Base-by-base conservation (phyloP, 2,329 filamentous ascomycete genomes). In the Mollisia scopiformis region DNA sequence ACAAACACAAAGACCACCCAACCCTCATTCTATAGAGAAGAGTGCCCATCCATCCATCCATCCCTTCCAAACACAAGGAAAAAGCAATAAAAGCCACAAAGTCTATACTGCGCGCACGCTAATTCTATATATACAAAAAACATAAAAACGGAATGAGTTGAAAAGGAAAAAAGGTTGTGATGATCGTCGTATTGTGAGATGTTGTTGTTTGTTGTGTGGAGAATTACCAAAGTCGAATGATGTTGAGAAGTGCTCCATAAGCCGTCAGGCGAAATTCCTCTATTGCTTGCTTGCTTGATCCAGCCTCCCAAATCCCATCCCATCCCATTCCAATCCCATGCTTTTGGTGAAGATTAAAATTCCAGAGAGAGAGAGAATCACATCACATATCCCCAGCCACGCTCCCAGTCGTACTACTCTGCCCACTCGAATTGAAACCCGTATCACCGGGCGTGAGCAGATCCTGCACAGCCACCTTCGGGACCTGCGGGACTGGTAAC, bases 401-500 rank as follows among this genome's bases (percentile, higher is more conserved):
- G 68, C 92, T 96, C 72, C 88, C 92, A 49, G 84, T 87, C 43
- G 90, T 85, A 47, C 91, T 95, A 60, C 90, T 93, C 67, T 88
- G 87, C 57, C 91, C 90, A 63, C 91, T 93, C 52, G 84, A 82
- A 72, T 88, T 88, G 52, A 85, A 85, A 25, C 78, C 77, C n/a
- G 62, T 68, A 54, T 83, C 80, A 52, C 79, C 83, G 1, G 86
- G 82, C 64, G 89, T 89, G 61, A 96, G 80, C 58, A 97, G 83
- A 70, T 97, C 94, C 69, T 94, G 90, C 5, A 96, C 89, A 2
- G 90, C 90, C 46, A 96, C 90, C 75, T 95, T 95, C 58, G 92
- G 92, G n/a, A 93, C 85, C 77, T 94, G 91, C 6, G 93, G 93
- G 16, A 97, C 91, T 0, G 94, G 94, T 19, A 98, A 82, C 77